Conservation (phyloP, 2,329 filamentous ascomycete species). For the Tolypocladium guangdongense region DNA sequence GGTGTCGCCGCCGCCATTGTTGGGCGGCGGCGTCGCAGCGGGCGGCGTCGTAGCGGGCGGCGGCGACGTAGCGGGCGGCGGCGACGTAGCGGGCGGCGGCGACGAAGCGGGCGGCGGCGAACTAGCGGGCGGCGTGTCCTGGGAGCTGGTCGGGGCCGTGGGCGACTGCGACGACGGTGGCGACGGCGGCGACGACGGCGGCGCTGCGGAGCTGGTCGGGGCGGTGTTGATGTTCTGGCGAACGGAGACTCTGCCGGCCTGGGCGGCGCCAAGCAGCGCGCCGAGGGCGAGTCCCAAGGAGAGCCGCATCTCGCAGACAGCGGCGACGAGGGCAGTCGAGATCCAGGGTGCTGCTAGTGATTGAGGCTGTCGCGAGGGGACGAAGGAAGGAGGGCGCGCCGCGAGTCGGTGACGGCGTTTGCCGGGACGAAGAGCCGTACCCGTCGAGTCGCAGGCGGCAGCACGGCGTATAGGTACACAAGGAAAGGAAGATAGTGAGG, state of each 20-base stretch:
- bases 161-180: neutral
- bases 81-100: neutral
- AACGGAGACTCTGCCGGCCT: constrained; percentile 5
- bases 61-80: neutral
- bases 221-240: constrained; percentile 4
- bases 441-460: neutral
- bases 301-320: constrained; percentile 9
- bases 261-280: constrained; percentile 9
- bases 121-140: no score
- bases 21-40: neutral
- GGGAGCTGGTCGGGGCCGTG: neutral
- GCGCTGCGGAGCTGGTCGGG: neutral
- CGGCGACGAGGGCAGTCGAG: neutral
- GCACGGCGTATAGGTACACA: neutral
- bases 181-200: neutral
- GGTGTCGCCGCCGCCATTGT: constrained; percentile 1
- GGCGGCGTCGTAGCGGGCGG: neutral
- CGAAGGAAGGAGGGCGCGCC: neutral
- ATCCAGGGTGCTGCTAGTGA: no score
- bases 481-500: neutral
- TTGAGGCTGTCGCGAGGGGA: neutral
- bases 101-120: neutral
- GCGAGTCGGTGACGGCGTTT: neutral
- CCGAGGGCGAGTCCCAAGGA: constrained; percentile 11
- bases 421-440: neutral